phyloP scores from a whole-genome alignment of 2,329 filamentous ascomycete genomes.

The Fusarium albosuccineum region DNA sequence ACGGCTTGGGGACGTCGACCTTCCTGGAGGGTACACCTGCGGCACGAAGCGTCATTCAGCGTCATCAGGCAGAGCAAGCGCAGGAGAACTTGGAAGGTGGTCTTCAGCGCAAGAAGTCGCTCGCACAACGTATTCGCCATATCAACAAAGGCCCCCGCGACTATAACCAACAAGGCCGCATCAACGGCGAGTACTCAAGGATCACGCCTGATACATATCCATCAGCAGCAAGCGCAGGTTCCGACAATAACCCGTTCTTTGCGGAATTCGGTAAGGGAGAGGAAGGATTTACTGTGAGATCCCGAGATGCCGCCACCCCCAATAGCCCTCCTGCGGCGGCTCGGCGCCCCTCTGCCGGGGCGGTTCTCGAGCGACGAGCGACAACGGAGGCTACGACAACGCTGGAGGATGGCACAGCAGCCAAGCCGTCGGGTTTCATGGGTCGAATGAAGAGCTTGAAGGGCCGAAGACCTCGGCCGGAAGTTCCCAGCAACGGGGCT shows the following conservation, averaged over 20 bases:
- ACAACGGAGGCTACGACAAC: conserved; percentile 68
- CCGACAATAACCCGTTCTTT: conserved; percentile 81
- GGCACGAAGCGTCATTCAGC: conserved; percentile 81
- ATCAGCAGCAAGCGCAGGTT: conserved; percentile 50
- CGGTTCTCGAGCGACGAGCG: conserved; percentile 71
- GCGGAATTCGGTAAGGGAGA: conserved; percentile 76
- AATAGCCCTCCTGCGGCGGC: conserved; percentile 67
- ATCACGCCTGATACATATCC: conserved; percentile 56
- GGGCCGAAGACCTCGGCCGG: conserved; percentile 62
- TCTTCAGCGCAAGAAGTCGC: conserved; percentile 90
- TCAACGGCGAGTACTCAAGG: conserved; percentile 60
- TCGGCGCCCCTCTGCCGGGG: conserved; percentile 53
- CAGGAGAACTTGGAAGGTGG: conserved; percentile 70
- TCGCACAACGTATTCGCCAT: conserved; percentile 90
- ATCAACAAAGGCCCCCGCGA: conserved; percentile 79
- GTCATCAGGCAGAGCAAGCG: conserved; percentile 77
- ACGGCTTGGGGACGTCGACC: conserved; percentile 92
- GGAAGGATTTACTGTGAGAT: conserved; percentile 63
- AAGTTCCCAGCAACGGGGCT: conserved; percentile 54
- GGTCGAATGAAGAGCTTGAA: conserved; percentile 87
- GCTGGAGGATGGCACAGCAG: conserved; percentile 54
- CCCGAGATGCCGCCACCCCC: conserved; percentile 58
- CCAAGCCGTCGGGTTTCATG: conserved; percentile 73
- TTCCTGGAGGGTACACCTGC: conserved; percentile 96
- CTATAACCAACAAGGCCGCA: conserved; percentile 68